Percentiles rank a stretch among this genome's conserved stretches.
These are phyloP conservation scores for Phialocephala sp. DNA, from an alignment of 2,329 filamentous ascomycete species.

Conservation along the genomic window DNA sequence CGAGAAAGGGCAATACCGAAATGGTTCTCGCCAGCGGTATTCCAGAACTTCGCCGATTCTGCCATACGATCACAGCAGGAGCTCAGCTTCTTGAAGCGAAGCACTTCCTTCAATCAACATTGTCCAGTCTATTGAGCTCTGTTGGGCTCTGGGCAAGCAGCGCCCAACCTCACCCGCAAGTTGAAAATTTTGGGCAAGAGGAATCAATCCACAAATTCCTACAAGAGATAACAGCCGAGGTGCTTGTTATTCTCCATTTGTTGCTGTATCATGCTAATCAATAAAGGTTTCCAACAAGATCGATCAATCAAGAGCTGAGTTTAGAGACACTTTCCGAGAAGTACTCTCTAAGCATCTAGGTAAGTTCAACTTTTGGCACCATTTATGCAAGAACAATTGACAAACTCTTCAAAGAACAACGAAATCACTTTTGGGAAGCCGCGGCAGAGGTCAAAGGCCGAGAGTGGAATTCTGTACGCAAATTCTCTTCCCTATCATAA, in stretches of 20 bases:
- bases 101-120: constrained; percentile 39
- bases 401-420: constrained; percentile 23
- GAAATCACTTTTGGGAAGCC: constrained; percentile 26
- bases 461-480: constrained; percentile 26
- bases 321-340: constrained; percentile 25
- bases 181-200: constrained; percentile 19
- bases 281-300: constrained; percentile 19
- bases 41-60: constrained; percentile 44
- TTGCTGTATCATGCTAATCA: constrained; percentile 18
- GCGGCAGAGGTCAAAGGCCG: constrained; percentile 20
- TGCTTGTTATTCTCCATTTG: constrained; percentile 19
- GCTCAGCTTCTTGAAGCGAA: constrained; percentile 42
- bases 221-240: constrained; percentile 21
- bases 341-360: constrained; percentile 25
- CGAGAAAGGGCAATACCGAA: constrained; percentile 39
- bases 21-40: constrained; percentile 42
- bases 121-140: constrained; percentile 41
- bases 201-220: constrained; percentile 27
- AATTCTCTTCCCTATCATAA: constrained; percentile 17
- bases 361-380: constrained; percentile 19
- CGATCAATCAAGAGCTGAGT: constrained; percentile 14
- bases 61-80: constrained; percentile 43
- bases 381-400: constrained; percentile 9
- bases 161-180: constrained; percentile 22
- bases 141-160: constrained; percentile 39